A percentile compares a stretch with the other conserved stretches of the same genome.
phyloP scores from a whole-genome alignment of 108 stramenopile genomes.

The Cyclostephanos invisitatus region DNA sequence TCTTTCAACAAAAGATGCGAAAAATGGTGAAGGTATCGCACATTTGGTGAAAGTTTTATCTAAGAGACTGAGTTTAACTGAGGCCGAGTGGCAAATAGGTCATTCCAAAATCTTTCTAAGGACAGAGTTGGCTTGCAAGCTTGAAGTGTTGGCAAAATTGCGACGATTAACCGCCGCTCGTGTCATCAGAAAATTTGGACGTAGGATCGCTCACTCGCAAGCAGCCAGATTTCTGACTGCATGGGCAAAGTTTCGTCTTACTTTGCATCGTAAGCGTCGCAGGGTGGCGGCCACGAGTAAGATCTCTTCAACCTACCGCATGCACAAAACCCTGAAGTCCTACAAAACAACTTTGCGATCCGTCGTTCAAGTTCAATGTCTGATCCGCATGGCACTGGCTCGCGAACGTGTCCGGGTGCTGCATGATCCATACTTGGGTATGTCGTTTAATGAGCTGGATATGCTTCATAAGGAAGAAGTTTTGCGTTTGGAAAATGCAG shows the following conservation, averaged over 20 bases:
- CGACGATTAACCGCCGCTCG: slow-evolving; percentile 71
- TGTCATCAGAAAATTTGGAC: slow-evolving; percentile 64
- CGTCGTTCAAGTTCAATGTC: slow-evolving; percentile 60
- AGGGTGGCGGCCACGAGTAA: slow-evolving; percentile 46
- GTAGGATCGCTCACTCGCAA: slow-evolving; percentile 50
- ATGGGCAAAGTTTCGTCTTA: slow-evolving; percentile 70
- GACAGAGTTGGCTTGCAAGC: slow-evolving; percentile 79
- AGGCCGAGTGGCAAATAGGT: slow-evolving; percentile 91
- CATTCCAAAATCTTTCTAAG: slow-evolving; percentile 88
- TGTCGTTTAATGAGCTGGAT: slow-evolving; percentile 72
- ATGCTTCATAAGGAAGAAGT: slow-evolving; percentile 53
- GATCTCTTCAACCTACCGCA: slow-evolving; percentile 60
- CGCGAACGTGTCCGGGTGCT: slow-evolving; percentile 44
- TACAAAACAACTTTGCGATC: slow-evolving; percentile 31
- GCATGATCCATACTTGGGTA: slow-evolving; percentile 77
- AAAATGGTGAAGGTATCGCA: slow-evolving; percentile 65
- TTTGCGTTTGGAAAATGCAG: slow-evolving; percentile 63
- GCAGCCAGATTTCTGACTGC: slow-evolving; percentile 55
- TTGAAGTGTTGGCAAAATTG: slow-evolving; percentile 78
- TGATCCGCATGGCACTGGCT: slow-evolving; percentile 54
- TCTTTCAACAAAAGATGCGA: slow-evolving; percentile 57
- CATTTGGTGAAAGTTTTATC: slow-evolving; percentile 76
- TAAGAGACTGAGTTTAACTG: slow-evolving; percentile 73
- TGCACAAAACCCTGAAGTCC: slow-evolving; percentile 27
- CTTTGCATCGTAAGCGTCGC: slow-evolving; percentile 53